phyloP scores from a whole-genome alignment of 2,329 filamentous ascomycete genomes.

The Nemania serpens region DNA sequence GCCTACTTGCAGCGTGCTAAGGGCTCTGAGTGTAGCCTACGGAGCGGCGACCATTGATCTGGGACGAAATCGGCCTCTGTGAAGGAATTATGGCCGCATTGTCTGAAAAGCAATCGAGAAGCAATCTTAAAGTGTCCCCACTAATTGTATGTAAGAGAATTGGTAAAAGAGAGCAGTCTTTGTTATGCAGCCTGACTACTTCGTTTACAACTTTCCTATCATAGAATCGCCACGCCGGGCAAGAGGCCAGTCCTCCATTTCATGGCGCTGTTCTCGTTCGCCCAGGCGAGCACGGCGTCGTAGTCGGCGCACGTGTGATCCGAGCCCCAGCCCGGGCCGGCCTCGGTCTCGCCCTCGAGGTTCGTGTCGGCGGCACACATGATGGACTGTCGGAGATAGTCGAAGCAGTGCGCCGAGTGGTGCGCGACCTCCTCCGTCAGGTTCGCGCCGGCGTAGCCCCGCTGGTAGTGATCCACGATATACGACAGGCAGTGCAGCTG shows the following conservation, averaged over 20 bases:
- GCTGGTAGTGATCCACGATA: slow-evolving; percentile 42
- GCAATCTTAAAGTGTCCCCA: too few species aligned
- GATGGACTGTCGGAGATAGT: slow-evolving; percentile 46
- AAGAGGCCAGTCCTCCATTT: slow-evolving; percentile 40
- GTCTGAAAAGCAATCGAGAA: too few species aligned
- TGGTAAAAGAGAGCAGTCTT: too few species aligned
- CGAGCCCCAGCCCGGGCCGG: slow-evolving; percentile 45
- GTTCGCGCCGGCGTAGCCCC: slow-evolving; percentile 42
- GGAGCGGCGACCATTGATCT: too few species aligned
- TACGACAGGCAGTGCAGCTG: slow-evolving; percentile 48
- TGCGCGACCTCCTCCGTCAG: slow-evolving; percentile 43
- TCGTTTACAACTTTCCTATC: not conserved
- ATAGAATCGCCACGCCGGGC: slow-evolving; percentile 36
- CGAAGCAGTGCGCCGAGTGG: slow-evolving; percentile 47
- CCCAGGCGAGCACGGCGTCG: slow-evolving; percentile 44
- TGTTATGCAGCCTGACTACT: too few species aligned
- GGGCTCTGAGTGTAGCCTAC: too few species aligned
- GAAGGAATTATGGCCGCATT: too few species aligned
- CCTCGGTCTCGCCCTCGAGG: slow-evolving; percentile 45
- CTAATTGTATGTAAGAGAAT: too few species aligned
- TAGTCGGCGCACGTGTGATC: slow-evolving; percentile 45
- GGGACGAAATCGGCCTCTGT: too few species aligned
- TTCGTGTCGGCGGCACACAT: slow-evolving; percentile 47
- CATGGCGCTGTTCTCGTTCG: slow-evolving; percentile 41
- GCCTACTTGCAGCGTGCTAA: too few species aligned